Conservation (phyloP, 805 yeast species). For the Kodamaea jinghongensis region DNA sequence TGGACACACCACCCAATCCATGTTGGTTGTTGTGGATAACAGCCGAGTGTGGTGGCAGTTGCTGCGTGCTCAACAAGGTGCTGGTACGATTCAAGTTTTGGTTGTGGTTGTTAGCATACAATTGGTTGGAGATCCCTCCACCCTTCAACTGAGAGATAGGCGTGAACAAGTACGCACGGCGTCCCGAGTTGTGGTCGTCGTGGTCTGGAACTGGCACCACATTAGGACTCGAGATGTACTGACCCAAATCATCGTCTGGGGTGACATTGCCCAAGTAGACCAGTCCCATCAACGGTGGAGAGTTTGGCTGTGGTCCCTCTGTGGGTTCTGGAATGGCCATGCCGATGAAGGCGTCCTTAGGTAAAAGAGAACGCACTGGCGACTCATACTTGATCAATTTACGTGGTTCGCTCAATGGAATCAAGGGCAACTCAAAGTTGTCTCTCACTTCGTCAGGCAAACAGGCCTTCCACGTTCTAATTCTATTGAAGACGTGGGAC, state of each 20-base stretch:
- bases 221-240: conserved; percentile 48
- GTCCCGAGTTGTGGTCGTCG: conserved; percentile 34
- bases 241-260: conserved; percentile 80
- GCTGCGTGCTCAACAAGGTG: not conserved
- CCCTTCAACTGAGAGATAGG: conserved; percentile 44
- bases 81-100: conserved; percentile 1
- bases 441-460: conserved; percentile 94
- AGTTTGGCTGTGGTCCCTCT: conserved; percentile 70
- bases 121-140: conserved; percentile 24
- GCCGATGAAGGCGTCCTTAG: conserved; percentile 65
- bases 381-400: conserved; percentile 75
- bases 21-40: conserved; percentile 4
- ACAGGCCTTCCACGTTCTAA: conserved; percentile 98
- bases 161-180: conserved; percentile 42
- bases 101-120: conserved; percentile 13
- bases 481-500: conserved; percentile 87
- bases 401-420: conserved; percentile 65
- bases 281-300: conserved; percentile 94
- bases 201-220: conserved; percentile 37
- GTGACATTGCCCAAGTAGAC: conserved; percentile 77
- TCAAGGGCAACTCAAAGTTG: conserved; percentile 69
- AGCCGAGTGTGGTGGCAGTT: not conserved
- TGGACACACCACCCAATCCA: conserved; percentile 1
- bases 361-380: conserved; percentile 76
- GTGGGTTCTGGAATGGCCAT: conserved; percentile 83